Evolutionary conservation across 805 yeast species (phyloP).

Genomic region (Candida multigemmis): DNA sequence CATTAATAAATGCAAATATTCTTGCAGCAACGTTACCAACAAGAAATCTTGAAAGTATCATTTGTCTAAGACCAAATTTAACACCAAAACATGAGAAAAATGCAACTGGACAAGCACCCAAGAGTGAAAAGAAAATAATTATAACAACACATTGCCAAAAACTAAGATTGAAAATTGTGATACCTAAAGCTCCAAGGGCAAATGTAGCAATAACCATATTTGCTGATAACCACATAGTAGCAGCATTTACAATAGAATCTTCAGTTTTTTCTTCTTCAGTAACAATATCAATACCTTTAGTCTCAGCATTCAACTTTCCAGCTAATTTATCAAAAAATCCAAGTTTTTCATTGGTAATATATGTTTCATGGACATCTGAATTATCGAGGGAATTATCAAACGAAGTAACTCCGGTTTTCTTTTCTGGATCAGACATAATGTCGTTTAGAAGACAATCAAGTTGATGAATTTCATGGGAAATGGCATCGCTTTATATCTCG

Average conservation of each 20-base stretch:
- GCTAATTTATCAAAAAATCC: constrained; percentile 23
- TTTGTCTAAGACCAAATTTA: constrained; percentile 78
- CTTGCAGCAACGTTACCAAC: constrained; percentile 71
- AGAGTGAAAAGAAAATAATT: constrained; percentile 61
- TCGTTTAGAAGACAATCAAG: too few relatives aligned
- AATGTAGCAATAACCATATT: constrained; percentile 81
- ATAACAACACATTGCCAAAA: constrained; percentile 64
- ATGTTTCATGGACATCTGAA: too few relatives aligned
- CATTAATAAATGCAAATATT: constrained; percentile 67
- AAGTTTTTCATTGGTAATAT: constrained; percentile 14
- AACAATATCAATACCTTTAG: constrained; percentile 73
- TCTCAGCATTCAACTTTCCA: constrained; percentile 29
- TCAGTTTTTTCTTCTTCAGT: constrained; percentile 73
- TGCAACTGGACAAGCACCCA: constrained; percentile 78
- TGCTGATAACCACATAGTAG: constrained; percentile 88
- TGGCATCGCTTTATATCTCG: too few relatives aligned
- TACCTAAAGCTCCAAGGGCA: constrained; percentile 59
- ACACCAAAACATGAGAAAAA: constrained; percentile 79
- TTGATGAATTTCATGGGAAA: too few relatives aligned
- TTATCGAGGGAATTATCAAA: constrained; percentile 7
- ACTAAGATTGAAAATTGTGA: constrained; percentile 54
- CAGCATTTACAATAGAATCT: constrained; percentile 57
- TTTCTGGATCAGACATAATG: too few relatives aligned
- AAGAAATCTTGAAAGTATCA: constrained; percentile 70
- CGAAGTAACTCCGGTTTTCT: too few relatives aligned